A percentile compares a stretch with the other conserved stretches of the same genome.
Evolutionary conservation across 805 yeast genomes (phyloP).

Genomic region (Yarrowia bubula): DNA sequence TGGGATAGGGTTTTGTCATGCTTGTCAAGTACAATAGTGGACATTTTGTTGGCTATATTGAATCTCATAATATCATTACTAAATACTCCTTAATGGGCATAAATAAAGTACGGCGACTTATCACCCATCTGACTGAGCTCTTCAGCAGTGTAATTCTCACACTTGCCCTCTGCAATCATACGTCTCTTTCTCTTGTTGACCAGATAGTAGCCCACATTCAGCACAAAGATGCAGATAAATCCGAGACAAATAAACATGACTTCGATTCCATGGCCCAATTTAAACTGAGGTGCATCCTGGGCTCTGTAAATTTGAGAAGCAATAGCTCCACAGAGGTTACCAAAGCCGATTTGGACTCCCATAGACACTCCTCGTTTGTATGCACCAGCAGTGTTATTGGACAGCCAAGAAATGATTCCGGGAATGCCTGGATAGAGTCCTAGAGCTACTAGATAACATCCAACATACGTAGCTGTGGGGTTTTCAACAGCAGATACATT

Average conservation of each 20-base stretch:
- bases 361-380: conserved; percentile 53
- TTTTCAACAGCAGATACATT: conserved; percentile 41
- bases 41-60: too few relatives aligned
- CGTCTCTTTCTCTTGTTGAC: conserved; percentile 3
- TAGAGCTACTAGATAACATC: conserved; percentile 53
- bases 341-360: conserved; percentile 59
- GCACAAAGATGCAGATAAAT: conserved; percentile 28
- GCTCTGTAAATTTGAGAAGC: conserved; percentile 53
- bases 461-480: conserved; percentile 46
- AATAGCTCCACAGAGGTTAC: conserved; percentile 63
- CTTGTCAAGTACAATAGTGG: too few relatives aligned
- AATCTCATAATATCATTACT: not conserved
- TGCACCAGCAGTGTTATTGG: conserved; percentile 57
- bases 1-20: too few relatives aligned
- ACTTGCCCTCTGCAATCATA: conserved; percentile 2
- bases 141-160: not conserved
- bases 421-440: conserved; percentile 64
- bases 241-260: conserved; percentile 46
- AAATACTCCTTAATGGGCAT: not conserved
- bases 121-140: conserved; percentile 19
- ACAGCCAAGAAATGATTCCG: conserved; percentile 55
- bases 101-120: conserved; percentile 8
- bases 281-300: conserved; percentile 53
- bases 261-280: conserved; percentile 50
- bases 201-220: not conserved